Percentiles rank a stretch among this genome's conserved stretches.
Evolutionary conservation across 1,139 yeast genomes (phyloP).

Genomic region (Yamadazyma oceani): DNA sequence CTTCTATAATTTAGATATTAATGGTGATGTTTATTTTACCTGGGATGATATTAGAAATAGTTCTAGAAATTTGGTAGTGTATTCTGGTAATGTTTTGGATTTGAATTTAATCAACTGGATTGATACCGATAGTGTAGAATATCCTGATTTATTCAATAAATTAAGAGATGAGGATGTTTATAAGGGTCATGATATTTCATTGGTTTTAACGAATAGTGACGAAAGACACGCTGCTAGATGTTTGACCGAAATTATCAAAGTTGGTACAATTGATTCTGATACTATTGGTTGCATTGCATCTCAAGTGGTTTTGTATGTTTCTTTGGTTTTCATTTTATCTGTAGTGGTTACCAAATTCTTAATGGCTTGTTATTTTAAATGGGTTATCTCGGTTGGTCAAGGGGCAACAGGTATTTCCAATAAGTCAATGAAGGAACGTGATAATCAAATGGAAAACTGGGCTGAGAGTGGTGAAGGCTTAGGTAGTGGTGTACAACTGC

Average conservation of each 20-base stretch:
- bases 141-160: conserved; percentile 69
- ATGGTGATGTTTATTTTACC: conserved; percentile 81
- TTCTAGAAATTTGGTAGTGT: conserved; percentile 79
- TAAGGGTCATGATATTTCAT: conserved; percentile 79
- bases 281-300: conserved; percentile 97
- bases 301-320: conserved; percentile 71
- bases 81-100: conserved; percentile 85
- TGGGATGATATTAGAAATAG: conserved; percentile 83
- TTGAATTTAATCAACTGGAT: conserved; percentile 76
- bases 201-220: conserved; percentile 64
- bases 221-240: conserved; percentile 80
- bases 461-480: conserved; percentile 47
- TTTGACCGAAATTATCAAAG: conserved; percentile 81
- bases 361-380: conserved; percentile 85
- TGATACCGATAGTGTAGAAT: conserved; percentile 61
- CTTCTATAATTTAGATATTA: conserved; percentile 58
- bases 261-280: conserved; percentile 86
- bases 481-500: background rate
- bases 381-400: conserved; percentile 76
- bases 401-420: conserved; percentile 68
- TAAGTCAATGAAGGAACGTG: conserved; percentile 45
- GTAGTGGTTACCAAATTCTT: conserved; percentile 75
- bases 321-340: conserved; percentile 80
- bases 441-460: conserved; percentile 77
- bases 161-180: conserved; percentile 55